phyloP scores from a whole-genome alignment of 495 filamentous ascomycete genomes.

The Patellaria atrata region DNA sequence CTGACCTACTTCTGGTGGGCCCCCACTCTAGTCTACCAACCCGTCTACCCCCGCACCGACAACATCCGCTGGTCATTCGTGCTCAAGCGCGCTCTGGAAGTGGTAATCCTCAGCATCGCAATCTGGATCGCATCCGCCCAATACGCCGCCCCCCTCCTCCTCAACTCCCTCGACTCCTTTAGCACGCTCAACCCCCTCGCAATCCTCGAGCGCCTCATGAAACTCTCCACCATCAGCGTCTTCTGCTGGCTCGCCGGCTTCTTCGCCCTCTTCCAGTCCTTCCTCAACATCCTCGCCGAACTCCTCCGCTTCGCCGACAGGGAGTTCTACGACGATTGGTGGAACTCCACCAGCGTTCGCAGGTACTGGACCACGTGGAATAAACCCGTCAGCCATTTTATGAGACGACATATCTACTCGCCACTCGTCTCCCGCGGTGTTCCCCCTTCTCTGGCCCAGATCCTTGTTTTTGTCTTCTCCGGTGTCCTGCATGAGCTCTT shows the following conservation, averaged over 20 bases:
- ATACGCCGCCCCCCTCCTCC: constrained; percentile 78
- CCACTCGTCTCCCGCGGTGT: constrained; percentile 74
- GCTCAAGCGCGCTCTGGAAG: constrained; percentile 63
- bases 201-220: constrained; percentile 82
- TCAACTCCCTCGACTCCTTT: constrained; percentile 79
- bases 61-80: constrained; percentile 78
- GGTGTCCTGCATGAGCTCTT: constrained; percentile 82
- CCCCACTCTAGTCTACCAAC: constrained; percentile 91
- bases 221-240: constrained; percentile 82
- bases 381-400: constrained; percentile 89
- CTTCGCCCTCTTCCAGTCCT: constrained; percentile 85
- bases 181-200: constrained; percentile 62
- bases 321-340: constrained; percentile 94
- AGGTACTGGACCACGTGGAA: constrained; percentile 96
- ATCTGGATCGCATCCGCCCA: constrained; percentile 91
- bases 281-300: constrained; percentile 82
- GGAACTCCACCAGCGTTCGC: constrained; percentile 79
- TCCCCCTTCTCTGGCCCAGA: constrained; percentile 48
- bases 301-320: constrained; percentile 81
- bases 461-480: constrained; percentile 71
- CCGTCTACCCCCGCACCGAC: constrained; percentile 73
- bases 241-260: constrained; percentile 96
- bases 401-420: constrained; percentile 82
- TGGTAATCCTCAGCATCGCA: constrained; percentile 57
- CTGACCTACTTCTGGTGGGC: constrained; percentile 94